Base-by-base conservation (phyloP, 2,329 filamentous ascomycete genomes). In the Fusarium sp. region DNA sequence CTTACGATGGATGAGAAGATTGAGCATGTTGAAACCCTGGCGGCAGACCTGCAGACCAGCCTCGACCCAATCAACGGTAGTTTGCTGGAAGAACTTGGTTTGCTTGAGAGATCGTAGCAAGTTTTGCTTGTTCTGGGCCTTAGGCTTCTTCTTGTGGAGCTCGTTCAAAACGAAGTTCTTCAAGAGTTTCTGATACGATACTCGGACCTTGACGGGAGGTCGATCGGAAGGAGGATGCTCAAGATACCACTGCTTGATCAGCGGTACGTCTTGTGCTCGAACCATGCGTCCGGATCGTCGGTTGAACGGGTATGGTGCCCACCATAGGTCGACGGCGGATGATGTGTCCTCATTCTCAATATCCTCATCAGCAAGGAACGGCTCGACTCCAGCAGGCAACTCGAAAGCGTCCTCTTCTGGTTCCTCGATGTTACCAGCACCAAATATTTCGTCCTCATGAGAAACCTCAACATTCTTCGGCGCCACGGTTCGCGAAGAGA, bases 71-170 rank as follows among this genome's bases (percentile, higher is more conserved):
- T 99, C 96, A 67, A 99, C 98, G 11, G 93, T 97, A 5, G 96
- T 99, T 80, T 98, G 96, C 80, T 99, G 96, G 86, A 99, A 99
- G 83, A 99, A 99, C 76, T 99, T 99, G 46, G 96, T 99, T 71
- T 93, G 90, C 80, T 97, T 98, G 70, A 99, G 81, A 11, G 93
- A 96, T 73, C 89, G 89, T 77, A 98, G 87, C 58, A 99, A 81
- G 74, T 96, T 93, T 76, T 99, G 96, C 77, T 95, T 97, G 82
- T 94, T 97, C 71, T 97, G 90, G 6, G 96, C 93, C 84, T 99
- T 98, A 9, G 95, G 93, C 70, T 91, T 93, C 81, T 94, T 96
- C 83, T 95, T 96, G 80, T 99, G 96, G 45, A 99, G 85, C 80
- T 98, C 95, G 72, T 99, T 99, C 69, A 99, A 85, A 18, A 99